phyloP scores from a whole-genome alignment of 768 basidiomycete species.

The Crassisporium funariophilum region DNA sequence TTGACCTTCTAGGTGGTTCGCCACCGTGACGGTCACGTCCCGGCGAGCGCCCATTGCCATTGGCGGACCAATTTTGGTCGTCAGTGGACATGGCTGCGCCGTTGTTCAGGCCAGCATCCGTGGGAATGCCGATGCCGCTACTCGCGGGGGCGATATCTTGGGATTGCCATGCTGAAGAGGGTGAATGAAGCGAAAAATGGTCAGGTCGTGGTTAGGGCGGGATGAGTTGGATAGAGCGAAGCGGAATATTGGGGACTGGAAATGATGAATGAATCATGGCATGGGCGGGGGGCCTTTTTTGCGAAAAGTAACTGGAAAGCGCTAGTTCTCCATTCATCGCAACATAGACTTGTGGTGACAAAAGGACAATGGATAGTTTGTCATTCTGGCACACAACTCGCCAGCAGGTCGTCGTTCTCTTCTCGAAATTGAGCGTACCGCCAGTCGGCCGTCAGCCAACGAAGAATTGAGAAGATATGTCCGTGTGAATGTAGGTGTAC shows the following conservation, averaged over 20 bases:
- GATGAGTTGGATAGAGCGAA: constrained; percentile 45
- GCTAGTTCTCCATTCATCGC: constrained; percentile 10
- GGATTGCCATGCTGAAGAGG: constrained; percentile 75
- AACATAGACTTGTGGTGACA: constrained; percentile 14
- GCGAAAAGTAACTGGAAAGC: constrained; percentile 24
- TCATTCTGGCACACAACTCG: constrained; percentile 4
- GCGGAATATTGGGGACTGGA: constrained; percentile 33
- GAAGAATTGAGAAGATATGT: constrained; percentile 30
- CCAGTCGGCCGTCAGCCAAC: constrained; percentile 49
- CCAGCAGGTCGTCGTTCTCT: constrained; percentile 3
- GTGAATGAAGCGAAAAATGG: constrained; percentile 33
- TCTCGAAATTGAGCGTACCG: constrained; percentile 20
- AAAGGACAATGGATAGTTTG: constrained; percentile 2
- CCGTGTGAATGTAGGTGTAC: constrained; percentile 24
- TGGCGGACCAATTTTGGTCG: constrained; percentile 53
- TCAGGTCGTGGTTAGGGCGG: constrained; percentile 42
- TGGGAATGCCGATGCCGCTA: constrained; percentile 72
- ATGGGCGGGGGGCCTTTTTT: constrained; percentile 20
- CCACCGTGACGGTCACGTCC: constrained; percentile 35
- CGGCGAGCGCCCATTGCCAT: constrained; percentile 45
- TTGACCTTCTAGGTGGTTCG: constrained; percentile 64
- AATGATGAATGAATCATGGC: constrained; percentile 22
- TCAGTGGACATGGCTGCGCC: constrained; percentile 51
- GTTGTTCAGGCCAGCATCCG: constrained; percentile 44
- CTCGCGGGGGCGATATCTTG: constrained; percentile 76